Evolutionary conservation across 805 yeast genomes (phyloP), one percentile per base, ranked within the genome.

Genomic region (Nakazawaea siamensis): DNA sequence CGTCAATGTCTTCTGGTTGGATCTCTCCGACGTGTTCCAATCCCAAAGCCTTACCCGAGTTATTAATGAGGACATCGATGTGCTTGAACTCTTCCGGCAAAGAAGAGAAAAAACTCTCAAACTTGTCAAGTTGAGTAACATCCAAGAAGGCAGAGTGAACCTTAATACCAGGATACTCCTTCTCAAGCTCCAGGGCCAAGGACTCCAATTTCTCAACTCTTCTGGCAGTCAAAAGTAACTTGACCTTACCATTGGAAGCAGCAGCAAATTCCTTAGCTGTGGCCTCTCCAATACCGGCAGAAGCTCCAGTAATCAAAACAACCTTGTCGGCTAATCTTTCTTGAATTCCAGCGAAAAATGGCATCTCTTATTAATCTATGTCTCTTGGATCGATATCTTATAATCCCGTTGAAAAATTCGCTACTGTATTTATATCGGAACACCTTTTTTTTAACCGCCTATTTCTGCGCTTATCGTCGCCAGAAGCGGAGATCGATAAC

Each of bases 201-300:
- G 57, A 62, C 18, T 68, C 59, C 33, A 84, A 57, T 41, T 73
- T 73, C 5, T 77, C 84, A 25, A 67, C 44, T 60, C 95, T 76
- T 59, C 95, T 75, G 3, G 95, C 95, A 3, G 87, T 69, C 17
- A 86, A 65, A 42, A 86, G 66, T 47, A 86, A 67, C 49, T 80
- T 78, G 46, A 81, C 53, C 10, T 78, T 55, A 21, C 95, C 94
- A 31, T 73, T 64, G 16, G 90, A 66, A 12, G 86, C 84, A 16
- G 53, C 55, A 12, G 73, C 71, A 40, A 64, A 52, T 43, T 64
- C 69, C 36, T 49, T 52, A 18, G 71, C 73, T 16, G 68, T 64
- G 24, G 69, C 68, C 21, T 58, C 63, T 2, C 73, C 73, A 38
- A 68, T 68, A 18, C 73, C 72, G 2, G 69, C 57, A 19, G 69